Evolutionary conservation across 148 eudicot species (phyloP), one percentile per base, ranked within the genome.

Genomic region (Agrostemma githago): DNA sequence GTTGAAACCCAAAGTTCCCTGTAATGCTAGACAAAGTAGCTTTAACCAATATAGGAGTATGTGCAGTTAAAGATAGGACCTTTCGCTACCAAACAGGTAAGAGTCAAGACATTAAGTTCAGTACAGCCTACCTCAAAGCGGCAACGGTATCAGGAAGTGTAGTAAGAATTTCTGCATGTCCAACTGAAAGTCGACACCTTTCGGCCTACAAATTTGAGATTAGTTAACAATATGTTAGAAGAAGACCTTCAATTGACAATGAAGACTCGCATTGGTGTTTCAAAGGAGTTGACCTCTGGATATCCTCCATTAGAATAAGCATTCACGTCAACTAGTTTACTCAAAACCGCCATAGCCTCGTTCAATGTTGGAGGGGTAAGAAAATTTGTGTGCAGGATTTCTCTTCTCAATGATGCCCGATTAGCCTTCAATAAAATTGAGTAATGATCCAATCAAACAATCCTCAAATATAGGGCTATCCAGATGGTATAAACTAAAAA

Each of bases 171-270:
- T 89, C 88, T 40, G 88, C 85, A 78, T 92, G 97, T 64, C 93
- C 97, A 82, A 94, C 92, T 71, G 97, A 90, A 83, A 94, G 95
- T 62, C 97, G 85, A 75, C 96, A 92, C 8, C 93, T 90, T 80
- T 94, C 98, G 59, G 98, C 98, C 97, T 94, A 72, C 57, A 79
- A 46, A n/a, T 62, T 72, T 67, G 65, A 62, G 12, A 42, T 26
- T 63, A 74, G 38, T 57, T 15, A 41, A 61, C 41, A 71, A 39
- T 39, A 14, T 37, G 63, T 74, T 5, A 40, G 43, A 64, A 9
- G 38, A 46, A 58, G 59, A 68, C 48, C 19, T 21, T 44, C 17
- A 56, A 60, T 17, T 44, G 14, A 73, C 76, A 43, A 75, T 5
- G 42, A 41, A 62, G 51, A 63, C 3, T 67, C 72, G 43, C 16